Conservation (phyloP, 106 monocot genomes). For the Apostasia ramifera region DNA sequence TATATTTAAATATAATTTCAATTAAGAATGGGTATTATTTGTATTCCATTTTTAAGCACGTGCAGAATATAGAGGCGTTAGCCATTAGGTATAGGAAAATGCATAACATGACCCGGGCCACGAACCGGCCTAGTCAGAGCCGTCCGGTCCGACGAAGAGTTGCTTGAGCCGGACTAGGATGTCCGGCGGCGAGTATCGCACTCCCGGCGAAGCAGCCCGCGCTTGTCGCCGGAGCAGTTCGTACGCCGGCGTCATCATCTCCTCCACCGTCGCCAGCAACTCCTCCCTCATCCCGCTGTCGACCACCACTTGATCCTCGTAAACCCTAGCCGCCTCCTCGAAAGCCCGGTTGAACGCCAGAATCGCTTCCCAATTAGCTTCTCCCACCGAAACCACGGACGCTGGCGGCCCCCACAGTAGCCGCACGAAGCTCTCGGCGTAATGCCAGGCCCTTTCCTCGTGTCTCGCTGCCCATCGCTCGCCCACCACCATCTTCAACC, state of each 20-base stretch:
- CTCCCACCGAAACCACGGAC: not conserved
- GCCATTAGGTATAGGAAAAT: too few species aligned
- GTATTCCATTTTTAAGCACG: too few species aligned
- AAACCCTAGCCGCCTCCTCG: conserved; percentile 17
- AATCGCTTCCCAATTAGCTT: not conserved
- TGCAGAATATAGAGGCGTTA: too few species aligned
- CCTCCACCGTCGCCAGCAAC: conserved; percentile 14
- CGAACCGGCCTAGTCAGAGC: not conserved
- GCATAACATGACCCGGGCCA: not conserved
- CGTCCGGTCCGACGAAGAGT: not conserved
- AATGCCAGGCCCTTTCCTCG: conserved; percentile 15
- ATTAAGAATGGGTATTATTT: too few species aligned
- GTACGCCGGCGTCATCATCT: conserved; percentile 19
- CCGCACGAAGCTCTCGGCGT: conserved; percentile 13
- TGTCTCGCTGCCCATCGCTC: conserved; percentile 22
- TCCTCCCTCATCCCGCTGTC: conserved; percentile 32
- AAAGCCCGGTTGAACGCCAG: conserved; percentile 25
- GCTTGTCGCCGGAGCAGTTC: not conserved
- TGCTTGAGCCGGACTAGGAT: not conserved
- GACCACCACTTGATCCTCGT: conserved; percentile 18
- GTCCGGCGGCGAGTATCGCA: conserved; percentile 11
- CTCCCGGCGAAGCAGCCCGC: not conserved
- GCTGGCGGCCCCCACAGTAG: conserved; percentile 25
- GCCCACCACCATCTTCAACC: conserved; percentile 20
- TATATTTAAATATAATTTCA: too few species aligned